phyloP scores from a whole-genome alignment of 179 eudicot species.

The Heliamphora pulchella region DNA sequence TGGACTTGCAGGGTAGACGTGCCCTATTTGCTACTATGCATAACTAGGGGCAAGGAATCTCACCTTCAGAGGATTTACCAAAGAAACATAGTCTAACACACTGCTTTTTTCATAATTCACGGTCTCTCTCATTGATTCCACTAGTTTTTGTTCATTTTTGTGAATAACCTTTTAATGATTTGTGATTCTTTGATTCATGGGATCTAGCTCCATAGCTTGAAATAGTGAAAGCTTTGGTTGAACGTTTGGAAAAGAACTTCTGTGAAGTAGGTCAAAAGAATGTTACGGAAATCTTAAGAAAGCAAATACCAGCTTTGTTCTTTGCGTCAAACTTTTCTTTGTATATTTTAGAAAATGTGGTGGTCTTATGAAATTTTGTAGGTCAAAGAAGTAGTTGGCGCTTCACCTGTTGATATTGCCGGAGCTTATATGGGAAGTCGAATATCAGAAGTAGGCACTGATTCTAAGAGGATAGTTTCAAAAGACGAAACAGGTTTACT shows the following conservation, averaged over 20 bases:
- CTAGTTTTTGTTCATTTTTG: background rate
- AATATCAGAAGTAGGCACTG: slow-evolving; percentile 36
- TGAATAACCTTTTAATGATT: background rate
- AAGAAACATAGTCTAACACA: background rate
- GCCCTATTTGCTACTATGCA: no score
- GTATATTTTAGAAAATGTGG: background rate
- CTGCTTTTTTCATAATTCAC: background rate
- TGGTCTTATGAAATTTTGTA: slow-evolving; percentile 17
- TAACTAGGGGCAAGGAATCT: no score
- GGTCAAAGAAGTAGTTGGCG: slow-evolving; percentile 51
- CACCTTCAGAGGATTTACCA: no score
- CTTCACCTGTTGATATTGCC: slow-evolving; percentile 85
- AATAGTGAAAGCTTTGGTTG: background rate
- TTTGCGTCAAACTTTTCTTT: background rate
- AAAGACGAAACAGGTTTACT: slow-evolving; percentile 27
- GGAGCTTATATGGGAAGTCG: slow-evolving; percentile 86
- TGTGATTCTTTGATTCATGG: background rate
- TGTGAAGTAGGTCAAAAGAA: background rate
- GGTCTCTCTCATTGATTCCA: background rate
- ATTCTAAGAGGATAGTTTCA: slow-evolving; percentile 23
- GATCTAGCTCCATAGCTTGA: background rate
- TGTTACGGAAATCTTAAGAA: background rate
- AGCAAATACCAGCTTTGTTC: background rate
- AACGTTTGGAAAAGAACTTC: background rate
- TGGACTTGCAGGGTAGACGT: background rate